These are phyloP conservation scores for Penicillium sp. DNA, from an alignment of 2,329 filamentous ascomycete species.

Conservation along the genomic window DNA sequence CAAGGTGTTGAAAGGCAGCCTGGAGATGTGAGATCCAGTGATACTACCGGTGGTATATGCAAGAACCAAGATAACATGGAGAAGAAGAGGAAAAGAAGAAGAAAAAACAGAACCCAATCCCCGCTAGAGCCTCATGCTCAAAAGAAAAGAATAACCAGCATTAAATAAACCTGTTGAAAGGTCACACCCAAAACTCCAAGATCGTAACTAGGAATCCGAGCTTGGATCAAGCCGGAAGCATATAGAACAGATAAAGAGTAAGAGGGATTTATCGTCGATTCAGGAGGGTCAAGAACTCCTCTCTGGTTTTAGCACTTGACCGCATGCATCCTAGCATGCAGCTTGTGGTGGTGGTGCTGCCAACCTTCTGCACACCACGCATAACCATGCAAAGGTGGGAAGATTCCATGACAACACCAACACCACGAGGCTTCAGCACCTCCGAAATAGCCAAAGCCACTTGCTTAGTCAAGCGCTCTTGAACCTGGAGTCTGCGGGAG, in stretches of 20 bases:
- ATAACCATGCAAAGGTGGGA: conserved; percentile 98
- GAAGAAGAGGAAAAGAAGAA: conserved; percentile 4
- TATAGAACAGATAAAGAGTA: conserved; percentile 11
- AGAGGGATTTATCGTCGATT: conserved; percentile 50
- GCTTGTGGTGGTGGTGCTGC: conserved; percentile 84
- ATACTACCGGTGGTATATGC: conserved; percentile 13
- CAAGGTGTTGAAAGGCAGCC: conserved; percentile 7
- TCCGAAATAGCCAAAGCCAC: conserved; percentile 93
- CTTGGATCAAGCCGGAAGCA: conserved; percentile 23
- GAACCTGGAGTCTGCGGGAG: conserved; percentile 86
- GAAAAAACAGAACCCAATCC: conserved; percentile 19
- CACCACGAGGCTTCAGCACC: conserved; percentile 87
- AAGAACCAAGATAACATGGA: conserved; percentile 16
- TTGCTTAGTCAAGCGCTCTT: conserved; percentile 94
- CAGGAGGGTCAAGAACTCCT: conserved; percentile 87
- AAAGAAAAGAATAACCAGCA: conserved; percentile 19
- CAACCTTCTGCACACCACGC: conserved; percentile 94
- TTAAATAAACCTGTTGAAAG: conserved; percentile 43
- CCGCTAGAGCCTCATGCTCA: conserved; percentile 18
- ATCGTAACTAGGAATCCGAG: conserved; percentile 27
- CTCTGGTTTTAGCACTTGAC: conserved; percentile 85
- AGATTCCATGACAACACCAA: conserved; percentile 96
- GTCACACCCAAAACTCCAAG: conserved; percentile 40
- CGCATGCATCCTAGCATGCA: conserved; percentile 98
- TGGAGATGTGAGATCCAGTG: neutral